Evolutionary conservation across 495 filamentous ascomycete species (phyloP), one percentile per base, ranked within the genome.

Genomic region (Xylaria sp.): DNA sequence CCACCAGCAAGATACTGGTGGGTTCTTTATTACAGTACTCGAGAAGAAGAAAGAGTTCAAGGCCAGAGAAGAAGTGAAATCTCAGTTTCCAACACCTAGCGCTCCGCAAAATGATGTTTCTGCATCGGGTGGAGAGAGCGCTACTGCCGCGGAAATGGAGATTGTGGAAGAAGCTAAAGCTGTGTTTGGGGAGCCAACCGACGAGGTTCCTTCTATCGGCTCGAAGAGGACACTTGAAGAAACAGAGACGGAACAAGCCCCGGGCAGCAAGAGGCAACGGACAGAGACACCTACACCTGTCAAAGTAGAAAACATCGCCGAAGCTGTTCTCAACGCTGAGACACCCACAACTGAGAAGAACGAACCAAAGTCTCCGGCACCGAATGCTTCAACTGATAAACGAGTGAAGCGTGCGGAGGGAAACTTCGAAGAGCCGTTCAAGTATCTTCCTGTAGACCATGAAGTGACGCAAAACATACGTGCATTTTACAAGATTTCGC

Each of bases 21-120:
- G 90, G 31, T 99, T 99, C 86, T 99, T 98, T 83, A 97, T 99
- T 76, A 89, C 94, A 0, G 93, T 98, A 4, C 84, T 99, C 31
- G 92, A 97, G 82, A 99, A 99, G 86, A 88, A 88, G 73, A 85
- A 86, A 9, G 97, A 98, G 75, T 97, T 98, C 79, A 91, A 88
- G 72, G 90, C 93, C 3, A 93, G 91, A 81, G 90, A 93, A 61
- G 93, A 97, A 81, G 82, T 88, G n/a, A 83, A 86, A 55, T 78
- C 80, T 3, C 79, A 82, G 40, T 82, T 82, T 61, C 80, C 80
- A 74, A 70, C 58, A 82, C 77, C 61, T 71, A 75, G 21, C 72
- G 77, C 46, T 48, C 53, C 62, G n/a, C 61, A 63, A 48, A 75
- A 73, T 5, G 72, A 79, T 75, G 76, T 78, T 69, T 40, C 43